Evolutionary conservation across 257 asterid genomes (phyloP).

Genomic region (Jacaranda mimosifolia): DNA sequence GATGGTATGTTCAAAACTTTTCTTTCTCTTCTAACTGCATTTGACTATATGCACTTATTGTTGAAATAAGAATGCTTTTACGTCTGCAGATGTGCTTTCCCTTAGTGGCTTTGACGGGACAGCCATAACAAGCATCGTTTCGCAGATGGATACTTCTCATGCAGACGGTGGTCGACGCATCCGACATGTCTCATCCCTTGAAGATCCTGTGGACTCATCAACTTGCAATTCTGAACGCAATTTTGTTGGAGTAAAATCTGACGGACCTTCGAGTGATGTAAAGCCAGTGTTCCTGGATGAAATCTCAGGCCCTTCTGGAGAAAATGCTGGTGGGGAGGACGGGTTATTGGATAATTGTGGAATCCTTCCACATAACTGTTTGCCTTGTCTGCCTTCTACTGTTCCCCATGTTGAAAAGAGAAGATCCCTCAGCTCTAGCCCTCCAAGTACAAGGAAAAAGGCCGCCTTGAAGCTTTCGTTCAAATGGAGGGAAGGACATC

Average conservation of each 20-base stretch:
- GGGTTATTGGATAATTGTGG: slow-evolving; percentile 64
- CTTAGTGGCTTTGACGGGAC: slow-evolving; percentile 49
- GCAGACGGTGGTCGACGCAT: too few species aligned
- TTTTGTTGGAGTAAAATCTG: slow-evolving; percentile 33
- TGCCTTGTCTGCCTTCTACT: slow-evolving; percentile 71
- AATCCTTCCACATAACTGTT: slow-evolving; percentile 59
- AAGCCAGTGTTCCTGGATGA: slow-evolving; percentile 56
- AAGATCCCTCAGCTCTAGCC: slow-evolving; percentile 56
- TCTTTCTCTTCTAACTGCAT: neutral
- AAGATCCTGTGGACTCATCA: slow-evolving; percentile 25
- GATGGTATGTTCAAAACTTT: slow-evolving; percentile 59
- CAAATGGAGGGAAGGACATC: slow-evolving; percentile 69
- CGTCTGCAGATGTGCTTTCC: slow-evolving; percentile 52
- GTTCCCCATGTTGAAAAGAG: slow-evolving; percentile 59
- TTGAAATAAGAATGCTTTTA: neutral
- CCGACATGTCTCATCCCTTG: too few species aligned
- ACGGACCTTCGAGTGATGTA: slow-evolving; percentile 36
- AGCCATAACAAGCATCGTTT: slow-evolving; percentile 42
- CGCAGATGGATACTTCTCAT: slow-evolving; percentile 31
- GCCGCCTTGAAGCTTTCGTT: slow-evolving; percentile 60
- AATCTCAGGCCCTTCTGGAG: slow-evolving; percentile 48
- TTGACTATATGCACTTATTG: neutral
- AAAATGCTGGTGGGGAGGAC: slow-evolving; percentile 39
- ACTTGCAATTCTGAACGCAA: slow-evolving; percentile 38
- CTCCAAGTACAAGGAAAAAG: slow-evolving; percentile 60